These are phyloP conservation scores for Lactarius sp. DNA, from an alignment of 768 basidiomycete genomes.

Conservation along the genomic window DNA sequence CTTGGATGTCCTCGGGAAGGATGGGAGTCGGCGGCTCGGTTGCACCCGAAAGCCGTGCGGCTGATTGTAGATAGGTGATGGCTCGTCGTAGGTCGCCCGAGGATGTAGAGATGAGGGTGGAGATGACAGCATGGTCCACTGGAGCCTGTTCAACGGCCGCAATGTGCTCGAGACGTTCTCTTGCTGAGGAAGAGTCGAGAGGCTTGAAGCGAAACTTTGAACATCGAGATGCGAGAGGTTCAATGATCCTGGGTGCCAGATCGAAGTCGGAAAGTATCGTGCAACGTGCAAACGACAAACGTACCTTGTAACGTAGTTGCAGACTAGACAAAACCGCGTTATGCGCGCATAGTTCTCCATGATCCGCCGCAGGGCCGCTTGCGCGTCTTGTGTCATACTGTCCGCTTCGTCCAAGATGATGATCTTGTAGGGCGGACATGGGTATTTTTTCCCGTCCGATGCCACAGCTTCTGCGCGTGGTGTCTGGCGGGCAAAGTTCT, in stretches of 20 bases:
- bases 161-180: constrained; percentile 71
- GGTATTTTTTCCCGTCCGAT: constrained; percentile 81
- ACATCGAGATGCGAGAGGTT: constrained; percentile 96
- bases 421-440: constrained; percentile 97
- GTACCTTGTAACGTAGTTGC: constrained; percentile 98
- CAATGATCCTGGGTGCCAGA: constrained; percentile 71
- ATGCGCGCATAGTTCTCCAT: constrained; percentile 99
- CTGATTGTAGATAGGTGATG: constrained; percentile 97
- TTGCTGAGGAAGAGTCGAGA: constrained; percentile 73
- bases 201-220: constrained; percentile 98
- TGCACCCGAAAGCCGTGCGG: constrained; percentile 77
- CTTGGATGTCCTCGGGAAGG: constrained; percentile 76
- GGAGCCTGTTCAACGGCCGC: constrained; percentile 68
- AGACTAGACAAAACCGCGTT: constrained; percentile 95
- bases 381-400: constrained; percentile 99
- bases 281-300: constrained; percentile 24
- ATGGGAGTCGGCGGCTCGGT: constrained; percentile 70
- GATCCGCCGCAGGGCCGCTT: constrained; percentile 93
- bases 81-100: constrained; percentile 92
- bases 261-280: not conserved
- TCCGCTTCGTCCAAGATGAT: constrained; percentile 99
- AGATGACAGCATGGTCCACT: constrained; percentile 54
- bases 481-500: constrained; percentile 92
- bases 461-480: constrained; percentile 68
- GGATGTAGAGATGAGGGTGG: constrained; percentile 72